Evolutionary conservation across 768 basidiomycete species (phyloP), one percentile per base, ranked within the genome.

Genomic region (Termitomyces sp.): DNA sequence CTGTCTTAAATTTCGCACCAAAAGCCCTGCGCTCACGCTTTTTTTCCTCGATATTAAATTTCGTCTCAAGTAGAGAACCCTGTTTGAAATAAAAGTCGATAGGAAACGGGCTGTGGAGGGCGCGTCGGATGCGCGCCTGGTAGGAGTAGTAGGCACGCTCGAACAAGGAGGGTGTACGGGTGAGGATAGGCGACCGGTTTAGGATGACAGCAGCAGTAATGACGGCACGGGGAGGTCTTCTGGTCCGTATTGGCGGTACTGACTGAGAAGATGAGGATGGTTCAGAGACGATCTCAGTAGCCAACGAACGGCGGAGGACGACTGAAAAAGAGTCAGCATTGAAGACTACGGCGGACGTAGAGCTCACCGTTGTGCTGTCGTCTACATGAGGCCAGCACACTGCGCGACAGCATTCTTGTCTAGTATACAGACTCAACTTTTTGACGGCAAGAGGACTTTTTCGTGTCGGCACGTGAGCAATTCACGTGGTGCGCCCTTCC

Each of bases 31-130:
- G 74, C 65, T 94, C 92, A 51, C 90, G 81, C 58, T 79, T 75
- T 47, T 83, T 81, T 66, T 94, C 88, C 67, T 94, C 88, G 51
- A 83, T 71, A 49, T 79, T 85, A 72, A 93, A 96, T 39, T 89
- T 82, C 15, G 85, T 84, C 69, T 94, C 88, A 31, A 94, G 81
- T 16, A 91, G 77, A 0, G 94, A 90, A 9, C 94, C 94, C 51
- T 86, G 86, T 73, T 94, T 94, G 81, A 96, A 96, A 75, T 95
- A 98, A 73, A 96, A 93, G 48, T 94, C 87, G 57, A 83, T 78
- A 18, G 94, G 91, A 69, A 93, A 87, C 0, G 94, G 94, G 64
- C 92, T 92, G 69, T 88, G 88, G 49, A 98, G 75, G 3, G 94
- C 88, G 62, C 91, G 87, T 65, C 86, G 83, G 67, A 98, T 82